Evolutionary conservation across 2,329 filamentous ascomycete genomes (phyloP), one percentile per base, ranked within the genome.

Genomic region (Aspergillus tubingensis): DNA sequence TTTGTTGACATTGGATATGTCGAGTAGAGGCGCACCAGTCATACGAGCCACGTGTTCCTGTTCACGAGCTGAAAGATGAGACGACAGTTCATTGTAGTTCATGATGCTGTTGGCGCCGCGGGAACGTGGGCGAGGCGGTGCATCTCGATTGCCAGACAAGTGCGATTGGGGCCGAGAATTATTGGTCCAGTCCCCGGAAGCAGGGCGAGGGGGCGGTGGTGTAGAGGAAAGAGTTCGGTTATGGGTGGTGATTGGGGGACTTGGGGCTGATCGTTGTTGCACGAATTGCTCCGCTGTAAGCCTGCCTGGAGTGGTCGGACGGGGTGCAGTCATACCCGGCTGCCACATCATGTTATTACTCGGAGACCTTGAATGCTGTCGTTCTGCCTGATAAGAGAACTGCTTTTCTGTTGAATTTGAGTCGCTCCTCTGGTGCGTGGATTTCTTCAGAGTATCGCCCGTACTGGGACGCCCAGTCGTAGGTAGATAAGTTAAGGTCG

Each of bases 1-100:
- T 63, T 80, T 80, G 54, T 82, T 81, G 53, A 83, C 83, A 39
- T 72, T 76, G 4, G 83, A 84, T 72, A 96, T 80, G 60, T 85
- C 87, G 67, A 96, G 85, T 53, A 96, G 80, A 0, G 92, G 90
- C 0, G 87, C 88, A 1, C 91, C 90, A 0, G 92, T 96, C 67
- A 91, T 82, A 39, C 90, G 86, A 8, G 92, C 91, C n/a, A 96
- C 85, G 67, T 96, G 89, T 76, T 96, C 91, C 73, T 96, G 92
- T 75, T 96, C 92, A 15, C 90, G 86, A 17, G 92, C 92, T 19
- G 91, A 92, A n/a, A 96, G 81, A 59, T 88, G 85, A 0, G 80
- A 77, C 8, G 84, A 82, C 23, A 83, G 77, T 65, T 86, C 82
- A 52, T 80, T 80, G 25, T 77, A 74, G 50, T 79, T 77, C 30